Evolutionary conservation across 129 eudicot genomes (phyloP).

Genomic region (Scalesia atractyloides): DNA sequence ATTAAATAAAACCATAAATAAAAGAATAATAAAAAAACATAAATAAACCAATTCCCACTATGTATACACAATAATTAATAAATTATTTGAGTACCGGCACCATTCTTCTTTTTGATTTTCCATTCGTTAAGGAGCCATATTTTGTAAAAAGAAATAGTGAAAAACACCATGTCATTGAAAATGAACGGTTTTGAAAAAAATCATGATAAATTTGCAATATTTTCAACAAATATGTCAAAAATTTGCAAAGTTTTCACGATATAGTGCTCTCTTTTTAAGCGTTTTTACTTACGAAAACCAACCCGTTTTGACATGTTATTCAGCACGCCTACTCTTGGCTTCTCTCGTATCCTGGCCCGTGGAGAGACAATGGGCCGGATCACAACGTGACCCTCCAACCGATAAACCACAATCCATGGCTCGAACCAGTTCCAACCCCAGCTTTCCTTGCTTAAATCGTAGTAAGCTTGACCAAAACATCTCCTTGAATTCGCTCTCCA

Average conservation of each 20-base stretch:
- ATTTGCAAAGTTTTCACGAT: neutral
- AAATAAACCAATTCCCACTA: neutral
- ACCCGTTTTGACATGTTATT: neutral
- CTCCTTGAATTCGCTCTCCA: constrained; percentile 47
- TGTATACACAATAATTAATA: constrained; percentile 21
- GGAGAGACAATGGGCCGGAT: constrained; percentile 32
- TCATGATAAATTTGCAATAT: too few relatives aligned
- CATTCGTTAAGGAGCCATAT: neutral
- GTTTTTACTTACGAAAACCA: neutral
- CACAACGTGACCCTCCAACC: constrained; percentile 42
- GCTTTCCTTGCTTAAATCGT: constrained; percentile 49
- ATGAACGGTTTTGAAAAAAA: neutral
- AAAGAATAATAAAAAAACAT: neutral
- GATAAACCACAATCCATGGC: constrained; percentile 50
- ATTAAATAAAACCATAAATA: constrained; percentile 11
- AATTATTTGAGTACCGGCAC: neutral
- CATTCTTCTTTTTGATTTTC: constrained; percentile 14
- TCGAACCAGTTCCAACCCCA: constrained; percentile 74
- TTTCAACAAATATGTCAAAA: neutral
- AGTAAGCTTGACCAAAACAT: constrained; percentile 59
- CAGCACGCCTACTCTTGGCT: constrained; percentile 5
- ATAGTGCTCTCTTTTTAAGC: neutral
- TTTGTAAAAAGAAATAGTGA: neutral
- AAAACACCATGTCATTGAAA: neutral
- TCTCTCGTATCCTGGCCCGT: constrained; percentile 4